These are phyloP conservation scores for Cyberlindnera misumaiensis DNA, from an alignment of 805 yeast genomes.

Conservation along the genomic window DNA sequence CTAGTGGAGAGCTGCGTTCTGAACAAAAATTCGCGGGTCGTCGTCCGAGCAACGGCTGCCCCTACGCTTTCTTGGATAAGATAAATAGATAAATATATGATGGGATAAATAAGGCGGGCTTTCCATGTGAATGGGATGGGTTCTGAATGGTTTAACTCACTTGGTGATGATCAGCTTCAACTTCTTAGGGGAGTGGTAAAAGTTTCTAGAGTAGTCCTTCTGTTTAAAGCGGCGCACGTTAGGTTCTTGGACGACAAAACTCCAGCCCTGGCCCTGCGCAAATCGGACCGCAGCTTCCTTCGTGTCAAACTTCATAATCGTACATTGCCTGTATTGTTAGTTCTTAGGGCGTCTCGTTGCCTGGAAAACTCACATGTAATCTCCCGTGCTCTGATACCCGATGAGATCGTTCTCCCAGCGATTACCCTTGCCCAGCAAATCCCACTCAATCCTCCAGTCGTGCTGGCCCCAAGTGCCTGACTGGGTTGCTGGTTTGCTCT, in stretches of 20 bases:
- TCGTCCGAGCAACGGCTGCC: no score
- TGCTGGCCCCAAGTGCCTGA: slow-evolving; percentile 43
- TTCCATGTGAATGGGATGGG: no score
- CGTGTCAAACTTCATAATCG: slow-evolving; percentile 64
- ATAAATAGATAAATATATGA: no score
- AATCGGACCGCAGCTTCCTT: slow-evolving; percentile 73
- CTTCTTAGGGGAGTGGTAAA: slow-evolving; percentile 60
- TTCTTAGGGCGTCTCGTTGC: not conserved
- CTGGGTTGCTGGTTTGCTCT: slow-evolving; percentile 77
- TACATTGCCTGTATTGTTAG: slow-evolving; percentile 43
- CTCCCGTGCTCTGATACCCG: slow-evolving; percentile 77
- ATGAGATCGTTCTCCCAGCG: slow-evolving; percentile 88
- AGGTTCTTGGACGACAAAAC: slow-evolving; percentile 76
- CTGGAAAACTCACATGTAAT: slow-evolving; percentile 47
- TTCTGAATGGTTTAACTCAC: no score
- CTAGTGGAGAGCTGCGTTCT: no score
- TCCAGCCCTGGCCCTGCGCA: slow-evolving; percentile 84
- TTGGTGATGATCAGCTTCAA: slow-evolving; percentile 79
- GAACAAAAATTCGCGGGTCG: no score
- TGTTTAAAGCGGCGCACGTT: slow-evolving; percentile 63
- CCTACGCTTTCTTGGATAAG: no score
- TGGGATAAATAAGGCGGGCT: no score
- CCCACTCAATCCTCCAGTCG: slow-evolving; percentile 84
- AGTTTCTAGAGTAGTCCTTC: slow-evolving; percentile 71
- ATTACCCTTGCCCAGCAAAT: slow-evolving; percentile 65